phyloP scores from a whole-genome alignment of 192 early-diverging fungal genomes.

The Podila epigama region DNA sequence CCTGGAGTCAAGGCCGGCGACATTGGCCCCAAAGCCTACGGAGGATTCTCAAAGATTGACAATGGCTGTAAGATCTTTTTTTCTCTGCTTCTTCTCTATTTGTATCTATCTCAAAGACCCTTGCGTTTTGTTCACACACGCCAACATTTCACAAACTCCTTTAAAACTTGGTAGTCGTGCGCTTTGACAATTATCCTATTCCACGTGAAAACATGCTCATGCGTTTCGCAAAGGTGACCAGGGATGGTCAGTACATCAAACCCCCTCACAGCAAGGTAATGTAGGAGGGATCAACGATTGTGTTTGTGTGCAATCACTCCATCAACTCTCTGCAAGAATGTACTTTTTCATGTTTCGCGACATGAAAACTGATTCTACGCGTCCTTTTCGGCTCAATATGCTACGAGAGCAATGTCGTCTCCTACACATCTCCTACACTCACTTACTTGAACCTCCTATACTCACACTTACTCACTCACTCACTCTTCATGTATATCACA shows the following conservation, averaged over 20 bases:
- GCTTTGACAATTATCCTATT: conserved; percentile 76
- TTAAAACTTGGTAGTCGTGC: conserved; percentile 41
- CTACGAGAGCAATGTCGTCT: too few relatives aligned
- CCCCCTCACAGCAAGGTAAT: conserved; percentile 67
- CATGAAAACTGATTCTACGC: too few relatives aligned
- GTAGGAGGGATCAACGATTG: too few relatives aligned
- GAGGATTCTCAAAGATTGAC: conserved; percentile 77
- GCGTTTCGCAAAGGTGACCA: conserved; percentile 78
- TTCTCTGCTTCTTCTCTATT: neutral
- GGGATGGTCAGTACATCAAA: conserved; percentile 68
- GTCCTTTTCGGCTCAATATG: too few relatives aligned
- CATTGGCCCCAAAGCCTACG: conserved; percentile 78
- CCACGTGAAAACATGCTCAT: conserved; percentile 84
- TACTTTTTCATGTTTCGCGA: too few relatives aligned
- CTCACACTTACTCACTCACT: too few relatives aligned
- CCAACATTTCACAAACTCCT: too few relatives aligned
- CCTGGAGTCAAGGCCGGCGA: conserved; percentile 80
- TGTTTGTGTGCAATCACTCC: too few relatives aligned
- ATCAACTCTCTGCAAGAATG: too few relatives aligned
- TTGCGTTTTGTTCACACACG: too few relatives aligned
- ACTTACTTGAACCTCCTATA: neutral
- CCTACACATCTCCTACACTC: too few relatives aligned
- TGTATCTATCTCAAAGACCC: neutral
- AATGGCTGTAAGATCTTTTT: conserved; percentile 69
- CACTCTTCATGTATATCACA: too few relatives aligned